These are phyloP conservation scores for Spiromastix sp. DNA, from an alignment of 2,329 filamentous ascomycete genomes.

Conservation along the genomic window DNA sequence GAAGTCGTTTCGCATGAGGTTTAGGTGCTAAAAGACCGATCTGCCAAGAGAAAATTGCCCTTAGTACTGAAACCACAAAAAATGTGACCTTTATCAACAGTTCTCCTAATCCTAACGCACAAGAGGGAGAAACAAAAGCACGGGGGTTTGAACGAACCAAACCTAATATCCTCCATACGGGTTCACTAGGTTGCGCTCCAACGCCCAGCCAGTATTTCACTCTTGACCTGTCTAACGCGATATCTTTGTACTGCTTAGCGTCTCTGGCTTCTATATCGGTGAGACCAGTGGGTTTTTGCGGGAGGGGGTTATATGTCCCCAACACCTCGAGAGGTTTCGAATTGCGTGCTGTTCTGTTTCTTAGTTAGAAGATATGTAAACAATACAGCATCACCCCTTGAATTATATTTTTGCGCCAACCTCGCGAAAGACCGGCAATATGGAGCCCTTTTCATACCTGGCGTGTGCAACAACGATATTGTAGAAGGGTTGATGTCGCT, in stretches of 20 bases:
- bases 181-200: slow-evolving; percentile 85
- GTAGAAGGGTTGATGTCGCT: slow-evolving; percentile 80
- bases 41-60: too few relatives aligned
- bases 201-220: slow-evolving; percentile 96
- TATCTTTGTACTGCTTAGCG: slow-evolving; percentile 77
- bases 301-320: slow-evolving; percentile 53
- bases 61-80: too few relatives aligned
- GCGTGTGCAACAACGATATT: slow-evolving; percentile 96
- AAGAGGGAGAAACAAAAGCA: neutral
- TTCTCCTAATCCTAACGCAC: neutral
- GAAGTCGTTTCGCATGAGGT: neutral
- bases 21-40: slow-evolving; percentile 26
- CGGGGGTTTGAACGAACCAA: slow-evolving; percentile 7
- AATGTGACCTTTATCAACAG: too few relatives aligned
- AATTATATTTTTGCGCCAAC: too few relatives aligned
- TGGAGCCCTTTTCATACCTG: too few relatives aligned
- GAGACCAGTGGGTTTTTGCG: slow-evolving; percentile 39
- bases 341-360: slow-evolving; percentile 66
- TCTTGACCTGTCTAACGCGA: slow-evolving; percentile 69
- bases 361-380: neutral
- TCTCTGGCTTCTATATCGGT: slow-evolving; percentile 37
- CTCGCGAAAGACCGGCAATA: too few relatives aligned
- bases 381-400: neutral
- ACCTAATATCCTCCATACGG: slow-evolving; percentile 68
- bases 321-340: slow-evolving; percentile 89